Evolutionary conservation across 805 yeast genomes (phyloP).

Genomic region (Sugiyamaella americana): DNA sequence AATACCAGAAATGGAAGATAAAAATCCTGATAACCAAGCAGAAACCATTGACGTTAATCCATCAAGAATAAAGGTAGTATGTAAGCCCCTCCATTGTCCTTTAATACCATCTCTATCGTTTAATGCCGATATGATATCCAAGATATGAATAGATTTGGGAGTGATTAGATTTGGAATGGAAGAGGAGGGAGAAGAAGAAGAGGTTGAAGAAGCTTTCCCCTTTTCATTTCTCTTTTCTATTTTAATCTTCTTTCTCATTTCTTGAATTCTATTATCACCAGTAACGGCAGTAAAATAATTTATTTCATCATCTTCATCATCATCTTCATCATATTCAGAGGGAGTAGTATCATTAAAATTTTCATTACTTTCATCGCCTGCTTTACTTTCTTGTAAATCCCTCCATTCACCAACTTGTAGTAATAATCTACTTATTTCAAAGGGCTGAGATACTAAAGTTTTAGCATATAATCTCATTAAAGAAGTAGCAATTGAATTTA

Average conservation of each 20-base stretch:
- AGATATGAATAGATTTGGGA: conserved; percentile 28
- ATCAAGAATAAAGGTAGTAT: conserved; percentile 69
- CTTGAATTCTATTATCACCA: conserved; percentile 17
- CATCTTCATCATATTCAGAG: conserved; percentile 26
- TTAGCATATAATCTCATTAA: conserved; percentile 64
- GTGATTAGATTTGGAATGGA: conserved; percentile 13
- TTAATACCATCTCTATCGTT: conserved; percentile 58
- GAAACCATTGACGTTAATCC: conserved; percentile 72
- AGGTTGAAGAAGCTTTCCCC: background rate
- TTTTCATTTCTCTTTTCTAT: conserved; percentile 5
- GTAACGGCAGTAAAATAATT: conserved; percentile 37
- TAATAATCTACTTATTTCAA: conserved; percentile 72
- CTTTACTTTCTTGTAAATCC: background rate
- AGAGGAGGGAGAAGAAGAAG: background rate
- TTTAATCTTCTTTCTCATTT: conserved; percentile 7
- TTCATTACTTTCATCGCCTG: conserved; percentile 10
- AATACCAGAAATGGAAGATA: conserved; percentile 71
- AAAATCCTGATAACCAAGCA: conserved; percentile 86
- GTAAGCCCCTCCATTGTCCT: conserved; percentile 63
- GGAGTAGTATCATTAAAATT: conserved; percentile 2
- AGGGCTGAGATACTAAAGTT: conserved; percentile 74
- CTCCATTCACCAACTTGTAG: conserved; percentile 65
- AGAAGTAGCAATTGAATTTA: conserved; percentile 52
- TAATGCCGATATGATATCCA: conserved; percentile 40
- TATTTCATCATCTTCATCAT: conserved; percentile 39